A percentile compares a stretch with the other conserved stretches of the same genome.
phyloP scores from a whole-genome alignment of 257 asterid genomes.

The Haberlea rhodopensis region DNA sequence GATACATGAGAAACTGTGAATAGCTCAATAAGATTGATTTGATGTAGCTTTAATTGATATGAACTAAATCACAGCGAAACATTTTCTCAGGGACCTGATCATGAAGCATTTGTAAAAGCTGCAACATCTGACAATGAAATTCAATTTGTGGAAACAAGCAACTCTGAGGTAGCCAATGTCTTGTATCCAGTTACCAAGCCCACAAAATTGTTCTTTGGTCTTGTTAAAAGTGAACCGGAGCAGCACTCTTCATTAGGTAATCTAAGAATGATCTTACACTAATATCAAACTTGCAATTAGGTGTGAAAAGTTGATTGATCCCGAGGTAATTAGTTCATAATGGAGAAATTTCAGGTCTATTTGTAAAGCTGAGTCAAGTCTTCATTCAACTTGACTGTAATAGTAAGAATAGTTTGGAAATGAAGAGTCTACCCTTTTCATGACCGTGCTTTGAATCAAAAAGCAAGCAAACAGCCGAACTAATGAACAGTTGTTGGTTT shows the following conservation, averaged over 20 bases:
- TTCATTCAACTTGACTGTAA: neutral
- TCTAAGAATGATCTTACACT: neutral
- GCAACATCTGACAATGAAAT: slow-evolving; percentile 72
- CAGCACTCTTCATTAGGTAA: slow-evolving; percentile 66
- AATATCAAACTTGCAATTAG: neutral
- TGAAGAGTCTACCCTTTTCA: too few species aligned
- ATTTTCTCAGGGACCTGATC: slow-evolving; percentile 66
- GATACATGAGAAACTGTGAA: neutral
- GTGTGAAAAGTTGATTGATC: neutral
- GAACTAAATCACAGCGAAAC: slow-evolving; percentile 20
- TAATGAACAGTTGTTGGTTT: neutral
- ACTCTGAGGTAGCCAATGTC: slow-evolving; percentile 53
- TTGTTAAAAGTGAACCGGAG: slow-evolving; percentile 85
- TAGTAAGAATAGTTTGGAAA: neutral
- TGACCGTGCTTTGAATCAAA: too few species aligned
- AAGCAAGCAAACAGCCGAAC: neutral
- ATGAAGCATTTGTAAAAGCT: slow-evolving; percentile 70
- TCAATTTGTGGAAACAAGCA: slow-evolving; percentile 82
- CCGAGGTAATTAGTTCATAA: neutral
- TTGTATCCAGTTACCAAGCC: slow-evolving; percentile 50
- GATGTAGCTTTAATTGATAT: slow-evolving; percentile 10
- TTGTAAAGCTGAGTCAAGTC: neutral
- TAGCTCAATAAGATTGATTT: slow-evolving; percentile 6
- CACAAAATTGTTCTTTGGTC: slow-evolving; percentile 57
- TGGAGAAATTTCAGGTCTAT: neutral